Conservation (phyloP, 2,329 filamentous ascomycete genomes). For the Fusarium veterinarium region DNA sequence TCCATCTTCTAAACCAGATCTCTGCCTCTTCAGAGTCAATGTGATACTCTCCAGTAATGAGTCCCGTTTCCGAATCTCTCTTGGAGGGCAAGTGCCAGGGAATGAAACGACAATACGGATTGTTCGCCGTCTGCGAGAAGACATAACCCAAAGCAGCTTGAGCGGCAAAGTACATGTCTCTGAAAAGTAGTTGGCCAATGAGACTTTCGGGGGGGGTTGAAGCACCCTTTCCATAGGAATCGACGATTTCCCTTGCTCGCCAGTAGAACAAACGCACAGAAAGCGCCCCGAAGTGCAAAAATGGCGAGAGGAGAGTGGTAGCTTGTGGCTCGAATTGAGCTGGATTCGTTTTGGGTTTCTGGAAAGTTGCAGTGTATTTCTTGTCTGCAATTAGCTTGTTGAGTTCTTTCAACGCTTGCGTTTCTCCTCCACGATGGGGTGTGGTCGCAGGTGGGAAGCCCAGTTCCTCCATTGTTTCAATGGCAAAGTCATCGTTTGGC, state of each 20-base stretch:
- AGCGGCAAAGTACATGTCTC: conserved; percentile 86
- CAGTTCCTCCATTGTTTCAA: conserved; percentile 78
- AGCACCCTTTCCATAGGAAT: conserved; percentile 65
- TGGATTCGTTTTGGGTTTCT: conserved; percentile 80
- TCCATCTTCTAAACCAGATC: conserved; percentile 75
- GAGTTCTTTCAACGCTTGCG: conserved; percentile 68
- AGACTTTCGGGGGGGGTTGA: conserved; percentile 75
- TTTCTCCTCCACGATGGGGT: conserved; percentile 78
- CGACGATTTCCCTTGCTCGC: conserved; percentile 72
- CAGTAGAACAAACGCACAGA: conserved; percentile 80
- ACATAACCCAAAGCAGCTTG: conserved; percentile 74
- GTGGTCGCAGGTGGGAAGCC: conserved; percentile 74
- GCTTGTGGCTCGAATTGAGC: conserved; percentile 78
- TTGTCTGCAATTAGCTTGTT: conserved; percentile 69
- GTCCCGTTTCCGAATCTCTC: conserved; percentile 55
- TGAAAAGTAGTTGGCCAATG: conserved; percentile 78
- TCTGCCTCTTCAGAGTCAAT: conserved; percentile 73
- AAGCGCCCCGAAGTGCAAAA: conserved; percentile 79
- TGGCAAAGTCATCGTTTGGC: conserved; percentile 74
- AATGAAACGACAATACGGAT: conserved; percentile 76
- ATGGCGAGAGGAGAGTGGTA: conserved; percentile 78
- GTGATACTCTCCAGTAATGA: conserved; percentile 69
- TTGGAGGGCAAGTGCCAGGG: conserved; percentile 81
- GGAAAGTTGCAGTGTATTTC: conserved; percentile 77
- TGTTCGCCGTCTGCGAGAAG: conserved; percentile 74